Base-by-base conservation (phyloP, 176 grass and related monocot genomes). In the Dactylis glomerata region DNA sequence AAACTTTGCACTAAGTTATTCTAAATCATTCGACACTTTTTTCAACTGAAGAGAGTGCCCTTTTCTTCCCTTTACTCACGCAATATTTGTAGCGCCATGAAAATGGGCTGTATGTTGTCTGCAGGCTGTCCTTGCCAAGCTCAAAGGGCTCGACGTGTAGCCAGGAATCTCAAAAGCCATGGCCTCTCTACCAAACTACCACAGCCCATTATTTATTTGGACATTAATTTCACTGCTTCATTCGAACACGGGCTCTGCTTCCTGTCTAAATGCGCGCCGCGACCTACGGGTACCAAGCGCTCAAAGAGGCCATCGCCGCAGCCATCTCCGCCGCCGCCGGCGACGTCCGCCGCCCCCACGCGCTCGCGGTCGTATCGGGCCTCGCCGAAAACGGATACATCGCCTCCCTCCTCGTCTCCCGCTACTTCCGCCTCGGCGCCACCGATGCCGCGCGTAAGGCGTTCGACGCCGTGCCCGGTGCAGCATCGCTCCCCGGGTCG, bases 231-330 rank as follows among this genome's bases (percentile, higher is more conserved):
- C 47, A 51, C 47, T 16, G 47, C 1, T 19, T 51, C 16, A 6
- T 19, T 51, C 47, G 4, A 51, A 51, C 47, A 47, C 45, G 13
- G 45, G 64, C 75, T 22, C 34, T 45, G 41, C 11, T 75, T 66
- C 58, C 59, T 4, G 45, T 17, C 45, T 70, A 63, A 22, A 90
- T 90, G 89, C 75, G 38, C 38, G 22, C 22, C 74, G 56, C 44
- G 36, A 73, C 79, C 5, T 91, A 85, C 79, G 62, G 87, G 38
- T 91, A 67, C 76, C 93, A 92, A 77, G 76, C 68, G 11, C 77
- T 95, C 62, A 95, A 95, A 88, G 93, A 95, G 62, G 58, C 75
- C 38, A 75, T 95, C 27, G 90, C 90, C 85, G 34, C 54, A 47
- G 82, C 85, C 75, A 83, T 95, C 85, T 51, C 82, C 84, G 14